A percentile compares a stretch with the other conserved stretches of the same genome.
Evolutionary conservation across 129 eudicot species (phyloP).

Genomic region (Scalesia atractyloides): DNA sequence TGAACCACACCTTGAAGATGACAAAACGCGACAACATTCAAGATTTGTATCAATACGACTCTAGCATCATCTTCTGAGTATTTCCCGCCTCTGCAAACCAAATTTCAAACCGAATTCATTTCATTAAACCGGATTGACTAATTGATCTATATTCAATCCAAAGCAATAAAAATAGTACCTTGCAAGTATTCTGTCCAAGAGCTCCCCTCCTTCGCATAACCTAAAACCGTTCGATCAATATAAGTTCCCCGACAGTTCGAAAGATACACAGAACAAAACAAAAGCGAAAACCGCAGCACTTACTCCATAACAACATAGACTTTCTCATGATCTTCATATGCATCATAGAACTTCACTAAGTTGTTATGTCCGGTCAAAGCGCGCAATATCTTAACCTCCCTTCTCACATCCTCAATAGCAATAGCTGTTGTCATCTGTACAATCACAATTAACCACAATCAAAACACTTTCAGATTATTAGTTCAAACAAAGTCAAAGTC

Average conservation of each 20-base stretch:
- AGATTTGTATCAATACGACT: slow-evolving; percentile 70
- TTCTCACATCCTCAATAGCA: slow-evolving; percentile 92
- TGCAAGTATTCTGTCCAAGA: slow-evolving; percentile 81
- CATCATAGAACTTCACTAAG: slow-evolving; percentile 81
- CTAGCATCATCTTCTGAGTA: slow-evolving; percentile 96
- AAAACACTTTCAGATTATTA: neutral
- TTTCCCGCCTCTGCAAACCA: slow-evolving; percentile 76
- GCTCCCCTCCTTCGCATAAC: slow-evolving; percentile 97
- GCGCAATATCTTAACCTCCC: slow-evolving; percentile 86
- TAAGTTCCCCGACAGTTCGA: neutral
- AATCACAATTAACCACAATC: slow-evolving; percentile 10
- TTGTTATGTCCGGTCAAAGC: slow-evolving; percentile 84
- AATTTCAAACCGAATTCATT: neutral
- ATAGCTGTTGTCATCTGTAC: slow-evolving; percentile 90
- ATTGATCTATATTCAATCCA: neutral
- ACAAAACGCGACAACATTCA: slow-evolving; percentile 84
- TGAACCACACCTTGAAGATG: slow-evolving; percentile 99
- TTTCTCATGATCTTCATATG: slow-evolving; percentile 78
- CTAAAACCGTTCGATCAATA: slow-evolving; percentile 32
- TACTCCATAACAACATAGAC: slow-evolving; percentile 98
- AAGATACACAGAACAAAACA: neutral
- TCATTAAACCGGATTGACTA: neutral
- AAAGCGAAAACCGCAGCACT: slow-evolving; percentile 16
- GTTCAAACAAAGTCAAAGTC: neutral
- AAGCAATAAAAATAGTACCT: slow-evolving; percentile 48